Evolutionary conservation across 2,329 filamentous ascomycete genomes (phyloP).

Genomic region (Fusarium euwallaceae): DNA sequence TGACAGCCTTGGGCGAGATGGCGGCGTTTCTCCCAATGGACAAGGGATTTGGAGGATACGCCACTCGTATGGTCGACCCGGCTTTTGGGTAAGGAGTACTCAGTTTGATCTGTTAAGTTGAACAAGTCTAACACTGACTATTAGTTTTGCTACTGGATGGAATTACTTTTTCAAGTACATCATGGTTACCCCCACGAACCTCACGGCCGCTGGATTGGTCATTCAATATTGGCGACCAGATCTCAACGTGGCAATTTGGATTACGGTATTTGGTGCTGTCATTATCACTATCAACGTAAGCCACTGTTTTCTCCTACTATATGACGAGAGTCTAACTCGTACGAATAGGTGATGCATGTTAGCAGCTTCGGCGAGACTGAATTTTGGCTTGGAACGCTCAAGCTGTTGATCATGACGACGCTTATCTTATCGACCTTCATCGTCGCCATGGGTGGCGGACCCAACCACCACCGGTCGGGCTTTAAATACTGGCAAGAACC

Average conservation of each 20-base stretch:
- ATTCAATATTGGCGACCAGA: slow-evolving; percentile 55
- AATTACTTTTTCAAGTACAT: slow-evolving; percentile 62
- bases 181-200: slow-evolving; percentile 54
- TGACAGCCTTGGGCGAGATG: slow-evolving; percentile 58
- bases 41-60: slow-evolving; percentile 48
- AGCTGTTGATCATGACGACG: slow-evolving; percentile 59
- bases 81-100: slow-evolving; percentile 42
- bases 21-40: slow-evolving; percentile 45
- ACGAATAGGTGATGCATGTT: slow-evolving; percentile 51
- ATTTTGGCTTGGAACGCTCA: slow-evolving; percentile 61
- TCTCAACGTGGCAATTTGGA: slow-evolving; percentile 56
- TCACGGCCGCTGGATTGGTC: slow-evolving; percentile 55
- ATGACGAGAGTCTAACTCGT: background rate
- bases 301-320: background rate
- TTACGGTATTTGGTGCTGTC: slow-evolving; percentile 51
- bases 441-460: slow-evolving; percentile 56
- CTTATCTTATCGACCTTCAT: slow-evolving; percentile 49
- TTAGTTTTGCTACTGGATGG: slow-evolving; percentile 59
- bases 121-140: background rate
- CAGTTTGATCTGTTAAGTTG: background rate
- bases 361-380: slow-evolving; percentile 61
- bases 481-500: slow-evolving; percentile 60
- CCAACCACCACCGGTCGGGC: slow-evolving; percentile 53
- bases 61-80: slow-evolving; percentile 48
- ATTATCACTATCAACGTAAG: slow-evolving; percentile 51